Base-by-base conservation (phyloP, 1,284 basidiomycete genomes). In the Phylloporus sp. region DNA sequence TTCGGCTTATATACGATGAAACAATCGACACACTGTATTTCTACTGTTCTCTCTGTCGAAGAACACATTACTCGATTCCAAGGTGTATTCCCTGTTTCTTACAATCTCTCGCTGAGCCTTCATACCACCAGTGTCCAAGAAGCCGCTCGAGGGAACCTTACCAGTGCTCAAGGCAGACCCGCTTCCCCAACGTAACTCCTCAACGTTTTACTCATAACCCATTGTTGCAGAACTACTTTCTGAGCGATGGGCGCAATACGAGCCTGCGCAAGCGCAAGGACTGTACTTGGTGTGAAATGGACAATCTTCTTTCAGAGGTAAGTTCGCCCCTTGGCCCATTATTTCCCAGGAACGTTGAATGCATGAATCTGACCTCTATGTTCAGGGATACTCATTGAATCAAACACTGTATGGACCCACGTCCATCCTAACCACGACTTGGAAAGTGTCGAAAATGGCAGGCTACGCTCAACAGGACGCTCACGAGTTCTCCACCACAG, bases 251-350 rank as follows among this genome's bases (percentile, higher is more conserved):
- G 75, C 95, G 97, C 77, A 91, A 93, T 77, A 81, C 82, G 74
- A 84, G 83, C 73, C 78, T 90, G 68, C 95, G 94, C 81, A 91
- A 89, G 76, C 80, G 83, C 52, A 89, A 90, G 55, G 89, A 92
- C 43, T 99, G 97, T 80, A 92, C 94, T 63, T 96, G 93, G 66
- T 99, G 97, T 80, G 97, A 98, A 80, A 93, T 99, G 91, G 97
- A 99, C 80, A 90, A 88, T 71, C 86, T 99, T 8, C 97, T 97
- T 78, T 83, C 89, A 32, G 96, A 98, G 84, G 95, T 94, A 68
- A 62, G 75, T 62, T 7, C 2, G n/a, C 23, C 25, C 27, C 43
- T 25, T 4, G 25, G 39, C 25, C 17, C 17, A 43, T 43, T 10
- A 39, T 27, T 5, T 4, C 20, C 41, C 20, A 56, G 55, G 35